Base-by-base conservation (phyloP, 169 alveolate genomes). In the Prorocentrum cordatum region DNA sequence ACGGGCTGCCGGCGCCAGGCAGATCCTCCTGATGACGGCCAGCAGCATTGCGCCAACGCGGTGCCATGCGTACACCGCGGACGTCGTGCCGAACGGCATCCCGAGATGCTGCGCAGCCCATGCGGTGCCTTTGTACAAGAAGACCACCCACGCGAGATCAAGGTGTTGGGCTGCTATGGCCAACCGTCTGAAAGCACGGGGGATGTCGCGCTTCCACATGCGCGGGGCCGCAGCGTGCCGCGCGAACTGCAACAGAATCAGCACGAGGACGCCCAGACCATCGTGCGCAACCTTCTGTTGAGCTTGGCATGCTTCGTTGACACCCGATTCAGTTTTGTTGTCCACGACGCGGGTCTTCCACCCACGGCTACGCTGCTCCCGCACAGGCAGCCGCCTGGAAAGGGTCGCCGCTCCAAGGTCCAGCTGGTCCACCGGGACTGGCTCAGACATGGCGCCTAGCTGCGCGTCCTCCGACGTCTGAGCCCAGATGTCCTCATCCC, bases 21-120 rank as follows among this genome's bases (percentile, higher is more conserved):
- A 73, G 10, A 45, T 1, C 7, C 58, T 54, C 27, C 32, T 5
- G 4, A 73, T 9, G n/a, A 73, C 29, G 10, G 22, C 24, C 3
- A 58, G 7, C n/a, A 73, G 68, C 3, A 73, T 20, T 26, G 16
- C 31, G 14, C 84, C 70, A 9, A 50, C 70, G 0, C 84, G 45
- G 54, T 47, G 84, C 84, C 84, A 73, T 10, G 70, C 68, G 29
- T 47, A 73, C 22, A 73, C 84, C 1, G 84, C 66, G 5, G 84
- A 47, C 26, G 47, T 36, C 10, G 84, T 50, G 35, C 84, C 84
- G 18, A 73, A 45, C 1, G 84, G 70, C 68, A 73, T 47, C 3
- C 70, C 84, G 33, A 5, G 27, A 10, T 73, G 84, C 42, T 73
- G 84, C 14, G 84, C 64, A 16, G 45, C 47, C 54, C 16, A 1